Percentiles rank a stretch among this genome's conserved stretches.
Conservation (phyloP, 1,284 basidiomycete species). For the Anthracocystis walkeri region DNA sequence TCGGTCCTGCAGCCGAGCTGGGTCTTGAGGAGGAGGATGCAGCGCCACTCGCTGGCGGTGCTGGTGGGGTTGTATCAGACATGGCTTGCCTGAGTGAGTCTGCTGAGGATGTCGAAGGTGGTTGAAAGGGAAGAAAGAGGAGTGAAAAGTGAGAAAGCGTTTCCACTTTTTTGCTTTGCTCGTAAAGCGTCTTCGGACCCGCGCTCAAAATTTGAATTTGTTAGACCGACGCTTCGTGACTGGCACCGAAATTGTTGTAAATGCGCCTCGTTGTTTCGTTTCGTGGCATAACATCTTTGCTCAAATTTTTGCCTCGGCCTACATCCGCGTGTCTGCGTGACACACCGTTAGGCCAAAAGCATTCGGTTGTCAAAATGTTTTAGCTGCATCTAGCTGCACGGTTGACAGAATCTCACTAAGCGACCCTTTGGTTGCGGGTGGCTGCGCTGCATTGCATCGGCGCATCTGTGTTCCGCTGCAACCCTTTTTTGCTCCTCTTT, state of each 20-base stretch:
- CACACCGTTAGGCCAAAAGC: not conserved
- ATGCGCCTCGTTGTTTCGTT: too few relatives aligned
- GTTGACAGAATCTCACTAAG: slow-evolving; percentile 4
- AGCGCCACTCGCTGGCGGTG: slow-evolving; percentile 4
- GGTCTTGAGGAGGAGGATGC: slow-evolving; percentile 11
- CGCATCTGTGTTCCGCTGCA: not conserved
- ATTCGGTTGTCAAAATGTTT: slow-evolving; percentile 3
- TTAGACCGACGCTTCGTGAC: not conserved
- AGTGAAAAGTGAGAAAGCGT: not conserved
- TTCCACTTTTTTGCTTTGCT: not conserved
- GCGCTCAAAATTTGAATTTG: not conserved
- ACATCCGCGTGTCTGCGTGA: not conserved
- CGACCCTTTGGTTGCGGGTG: not conserved
- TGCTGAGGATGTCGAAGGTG: not conserved
- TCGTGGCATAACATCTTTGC: too few relatives aligned
- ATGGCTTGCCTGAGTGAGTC: slow-evolving; percentile 2
- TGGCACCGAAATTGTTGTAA: too few relatives aligned
- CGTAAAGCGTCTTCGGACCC: not conserved
- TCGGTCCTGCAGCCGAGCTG: slow-evolving; percentile 26
- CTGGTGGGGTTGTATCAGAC: slow-evolving; percentile 11
- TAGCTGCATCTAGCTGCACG: not conserved
- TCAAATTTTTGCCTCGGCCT: too few relatives aligned
- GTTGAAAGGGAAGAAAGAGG: not conserved
- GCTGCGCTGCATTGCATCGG: not conserved
- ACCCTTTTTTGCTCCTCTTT: not conserved